A percentile compares a stretch with the other conserved stretches of the same genome.
phyloP scores from a whole-genome alignment of 2,329 filamentous ascomycete species.

The Pseudopyricularia cyperi region DNA sequence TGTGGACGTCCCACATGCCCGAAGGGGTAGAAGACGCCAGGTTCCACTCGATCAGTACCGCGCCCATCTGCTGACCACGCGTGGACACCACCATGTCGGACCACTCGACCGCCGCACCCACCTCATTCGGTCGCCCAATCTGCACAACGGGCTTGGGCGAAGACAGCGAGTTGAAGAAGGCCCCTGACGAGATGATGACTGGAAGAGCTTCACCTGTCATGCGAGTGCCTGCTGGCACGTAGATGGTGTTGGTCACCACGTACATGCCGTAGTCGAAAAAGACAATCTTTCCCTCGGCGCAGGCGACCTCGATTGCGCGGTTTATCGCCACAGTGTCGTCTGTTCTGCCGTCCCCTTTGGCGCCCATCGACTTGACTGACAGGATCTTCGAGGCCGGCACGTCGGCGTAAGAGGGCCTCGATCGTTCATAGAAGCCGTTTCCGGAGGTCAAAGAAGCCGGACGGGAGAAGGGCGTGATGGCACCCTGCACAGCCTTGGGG shows the following conservation, averaged over 20 bases:
- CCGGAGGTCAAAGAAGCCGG: constrained; percentile 40
- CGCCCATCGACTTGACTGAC: constrained; percentile 54
- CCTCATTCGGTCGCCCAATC: constrained; percentile 44
- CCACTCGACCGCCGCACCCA: constrained; percentile 50
- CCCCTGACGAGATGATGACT: constrained; percentile 36
- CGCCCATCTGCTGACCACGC: constrained; percentile 51
- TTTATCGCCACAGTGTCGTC: constrained; percentile 66
- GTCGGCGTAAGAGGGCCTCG: constrained; percentile 63
- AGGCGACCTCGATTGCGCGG: constrained; percentile 41
- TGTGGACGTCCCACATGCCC: constrained; percentile 63
- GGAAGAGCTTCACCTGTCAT: constrained; percentile 48
- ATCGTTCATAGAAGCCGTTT: constrained; percentile 52
- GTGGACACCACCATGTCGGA: constrained; percentile 60
- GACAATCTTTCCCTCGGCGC: constrained; percentile 37
- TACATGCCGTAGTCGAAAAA: constrained; percentile 52
- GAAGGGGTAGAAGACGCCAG: constrained; percentile 33
- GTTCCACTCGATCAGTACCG: constrained; percentile 61
- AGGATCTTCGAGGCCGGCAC: constrained; percentile 47
- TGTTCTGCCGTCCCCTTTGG: constrained; percentile 58
- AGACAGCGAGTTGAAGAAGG: constrained; percentile 42
- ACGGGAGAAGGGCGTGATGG: constrained; percentile 30
- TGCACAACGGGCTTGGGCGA: constrained; percentile 52
- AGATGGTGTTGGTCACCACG: constrained; percentile 40
- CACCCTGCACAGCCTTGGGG: constrained; percentile 30
- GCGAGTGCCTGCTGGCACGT: constrained; percentile 32